Percentiles rank a stretch among this genome's conserved stretches.
phyloP scores from a whole-genome alignment of 2,329 filamentous ascomycete species.

The Ramularia collo-cygni region DNA sequence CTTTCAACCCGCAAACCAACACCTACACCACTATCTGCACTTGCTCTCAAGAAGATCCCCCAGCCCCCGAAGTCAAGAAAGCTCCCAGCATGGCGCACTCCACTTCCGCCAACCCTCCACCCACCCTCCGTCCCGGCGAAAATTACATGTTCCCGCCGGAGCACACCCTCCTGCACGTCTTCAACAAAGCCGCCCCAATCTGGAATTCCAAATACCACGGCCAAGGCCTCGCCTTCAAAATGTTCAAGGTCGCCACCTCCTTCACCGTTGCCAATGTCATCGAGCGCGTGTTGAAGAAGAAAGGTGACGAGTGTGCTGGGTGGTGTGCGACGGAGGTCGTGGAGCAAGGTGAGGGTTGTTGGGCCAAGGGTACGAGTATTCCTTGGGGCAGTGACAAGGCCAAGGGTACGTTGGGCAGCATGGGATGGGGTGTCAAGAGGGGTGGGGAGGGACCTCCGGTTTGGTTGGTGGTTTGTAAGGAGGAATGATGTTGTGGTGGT shows the following conservation, averaged over 20 bases:
- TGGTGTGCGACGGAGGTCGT: constrained; percentile 30
- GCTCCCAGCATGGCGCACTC: background rate
- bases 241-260: constrained; percentile 26
- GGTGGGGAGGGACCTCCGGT: constrained; percentile 28
- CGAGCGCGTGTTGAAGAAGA: constrained; percentile 23
- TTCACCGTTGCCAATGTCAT: constrained; percentile 25
- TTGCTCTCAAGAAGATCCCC: background rate
- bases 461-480: constrained; percentile 30
- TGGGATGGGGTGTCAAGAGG: constrained; percentile 29
- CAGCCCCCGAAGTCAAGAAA: constrained; percentile 1
- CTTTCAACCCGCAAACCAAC: background rate
- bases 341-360: constrained; percentile 27
- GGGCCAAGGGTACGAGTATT: constrained; percentile 28
- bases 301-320: constrained; percentile 9
- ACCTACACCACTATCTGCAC: background rate
- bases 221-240: constrained; percentile 23
- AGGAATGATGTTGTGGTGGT: constrained; percentile 6
- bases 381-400: constrained; percentile 24
- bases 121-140: constrained; percentile 17
- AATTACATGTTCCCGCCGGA: constrained; percentile 24
- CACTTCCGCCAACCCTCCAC: constrained; percentile 8
- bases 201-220: constrained; percentile 22
- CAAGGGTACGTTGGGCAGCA: constrained; percentile 20
- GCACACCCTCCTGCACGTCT: constrained; percentile 28
- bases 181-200: constrained; percentile 21